These are phyloP conservation scores for Pseudogymnoascus destructans DNA, from an alignment of 2,329 filamentous ascomycete genomes.

Conservation along the genomic window DNA sequence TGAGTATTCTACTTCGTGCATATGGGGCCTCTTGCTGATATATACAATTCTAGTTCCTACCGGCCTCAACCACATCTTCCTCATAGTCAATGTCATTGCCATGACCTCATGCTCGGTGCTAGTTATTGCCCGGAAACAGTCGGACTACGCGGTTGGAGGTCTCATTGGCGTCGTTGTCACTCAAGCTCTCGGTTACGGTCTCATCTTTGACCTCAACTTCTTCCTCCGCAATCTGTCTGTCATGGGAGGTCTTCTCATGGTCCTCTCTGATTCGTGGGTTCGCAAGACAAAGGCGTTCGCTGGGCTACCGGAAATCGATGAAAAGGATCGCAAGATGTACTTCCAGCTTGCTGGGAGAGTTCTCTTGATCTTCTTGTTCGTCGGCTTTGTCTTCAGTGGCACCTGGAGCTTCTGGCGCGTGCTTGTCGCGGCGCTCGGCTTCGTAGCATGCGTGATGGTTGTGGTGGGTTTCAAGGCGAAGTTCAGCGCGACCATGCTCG, in stretches of 20 bases:
- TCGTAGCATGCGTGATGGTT: slow-evolving; percentile 93
- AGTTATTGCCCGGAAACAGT: slow-evolving; percentile 85
- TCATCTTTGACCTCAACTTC: slow-evolving; percentile 99
- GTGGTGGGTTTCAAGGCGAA: slow-evolving; percentile 99
- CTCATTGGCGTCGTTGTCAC: slow-evolving; percentile 84
- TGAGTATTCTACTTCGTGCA: slow-evolving; percentile 38
- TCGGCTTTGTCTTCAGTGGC: slow-evolving; percentile 92
- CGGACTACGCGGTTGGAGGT: slow-evolving; percentile 81
- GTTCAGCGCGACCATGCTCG: slow-evolving; percentile 90
- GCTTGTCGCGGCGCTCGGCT: slow-evolving; percentile 68
- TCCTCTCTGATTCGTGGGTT: slow-evolving; percentile 94
- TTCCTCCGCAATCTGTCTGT: slow-evolving; percentile 98
- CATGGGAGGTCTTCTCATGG: slow-evolving; percentile 94
- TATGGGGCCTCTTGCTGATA: slow-evolving; percentile 13
- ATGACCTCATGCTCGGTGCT: slow-evolving; percentile 74
- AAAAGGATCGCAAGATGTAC: slow-evolving; percentile 99
- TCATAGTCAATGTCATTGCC: slow-evolving; percentile 76
- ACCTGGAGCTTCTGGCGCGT: slow-evolving; percentile 85
- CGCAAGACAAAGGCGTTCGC: slow-evolving; percentile 95
- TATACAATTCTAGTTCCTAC: slow-evolving; percentile 51
- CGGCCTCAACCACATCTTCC: slow-evolving; percentile 84
- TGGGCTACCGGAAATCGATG: slow-evolving; percentile 82
- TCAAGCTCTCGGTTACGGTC: slow-evolving; percentile 89
- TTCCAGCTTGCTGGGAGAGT: slow-evolving; percentile 95
- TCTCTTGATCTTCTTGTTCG: slow-evolving; percentile 90